These are phyloP conservation scores for Phyllosticta citribraziliensis DNA, from an alignment of 2,329 filamentous ascomycete species.

Conservation along the genomic window DNA sequence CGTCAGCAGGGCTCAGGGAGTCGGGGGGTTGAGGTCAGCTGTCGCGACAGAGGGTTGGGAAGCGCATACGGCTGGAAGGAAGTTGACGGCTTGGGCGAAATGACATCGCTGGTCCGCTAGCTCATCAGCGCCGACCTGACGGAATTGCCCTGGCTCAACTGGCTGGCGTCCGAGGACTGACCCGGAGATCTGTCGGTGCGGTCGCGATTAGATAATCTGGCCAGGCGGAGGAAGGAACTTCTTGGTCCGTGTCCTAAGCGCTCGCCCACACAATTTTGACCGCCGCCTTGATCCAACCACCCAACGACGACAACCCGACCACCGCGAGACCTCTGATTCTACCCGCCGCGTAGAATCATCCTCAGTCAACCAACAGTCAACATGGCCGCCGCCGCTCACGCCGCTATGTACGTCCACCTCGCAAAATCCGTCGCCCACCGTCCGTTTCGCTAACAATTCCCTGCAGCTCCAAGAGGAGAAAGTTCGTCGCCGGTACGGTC, in stretches of 20 bases:
- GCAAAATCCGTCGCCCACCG: neutral
- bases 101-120: neutral
- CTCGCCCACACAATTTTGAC: neutral
- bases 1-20: neutral
- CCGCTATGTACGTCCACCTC: conserved; percentile 29
- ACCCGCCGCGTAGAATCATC: conserved; percentile 21
- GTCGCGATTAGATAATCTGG: too few relatives aligned
- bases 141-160: too few relatives aligned
- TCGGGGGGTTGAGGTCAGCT: neutral
- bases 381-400: conserved; percentile 31
- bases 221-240: too few relatives aligned
- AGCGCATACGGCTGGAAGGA: neutral
- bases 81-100: neutral
- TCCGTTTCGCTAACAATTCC: conserved; percentile 18
- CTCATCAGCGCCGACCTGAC: neutral
- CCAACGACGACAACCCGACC: conserved; percentile 19
- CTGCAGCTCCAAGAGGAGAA: conserved; percentile 79
- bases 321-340: conserved; percentile 20
- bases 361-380: conserved; percentile 26
- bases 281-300: conserved; percentile 17
- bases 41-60: neutral
- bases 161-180: neutral
- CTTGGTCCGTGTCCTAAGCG: too few relatives aligned
- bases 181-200: neutral
- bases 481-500: conserved; percentile 43